Evolutionary conservation across 2,329 filamentous ascomycete species (phyloP), one percentile per base, ranked within the genome.

Genomic region (Aspergillus hortae): DNA sequence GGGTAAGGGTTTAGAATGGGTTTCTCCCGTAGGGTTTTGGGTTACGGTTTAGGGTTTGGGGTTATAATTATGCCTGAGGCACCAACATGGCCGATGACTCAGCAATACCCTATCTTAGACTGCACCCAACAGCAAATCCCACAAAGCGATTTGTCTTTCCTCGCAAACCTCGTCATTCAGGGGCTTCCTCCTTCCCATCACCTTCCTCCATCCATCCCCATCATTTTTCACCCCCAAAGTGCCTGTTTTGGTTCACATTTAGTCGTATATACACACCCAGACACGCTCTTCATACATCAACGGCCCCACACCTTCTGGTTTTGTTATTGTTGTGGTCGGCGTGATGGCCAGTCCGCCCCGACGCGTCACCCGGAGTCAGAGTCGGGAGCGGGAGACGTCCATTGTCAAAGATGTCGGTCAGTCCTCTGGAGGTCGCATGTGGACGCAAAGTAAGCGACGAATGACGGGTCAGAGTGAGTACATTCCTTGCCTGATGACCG

Each of bases 341-440:
- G 44, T 17, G 4, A 21, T 12, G n/a, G 10, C 14, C 32, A 59
- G 52, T 46, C 51, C 55, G 1, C 49, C 50, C 5, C 54, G 55
- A 42, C 61, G 72, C 45, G 56, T 66, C 19, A 72, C 71, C 6
- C 64, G 73, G 48, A 75, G 72, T 48, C 66, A 64, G 48, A 75
- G 72, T 57, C 65, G 66, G 17, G 68, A 74, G 36, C 53, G 65
- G 9, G 67, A 59, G 38, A 45, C 54, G 6, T 46, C 47, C 43
- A 38, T 21, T 4, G 44, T 23, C 44, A 35, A 41, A 25, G 23
- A 30, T 41, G 40, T 12, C 27, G 44, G 41, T 42, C 41, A 32
- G 12, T 12, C 49, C 5, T 49, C 43, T 32, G 14, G 14, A 30
- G 27, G 44, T 47, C 48, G 11, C 43, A 42, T 44, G 49, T 41